Conservation (phyloP, 768 basidiomycete species). For the Phaffia tasmanica region DNA sequence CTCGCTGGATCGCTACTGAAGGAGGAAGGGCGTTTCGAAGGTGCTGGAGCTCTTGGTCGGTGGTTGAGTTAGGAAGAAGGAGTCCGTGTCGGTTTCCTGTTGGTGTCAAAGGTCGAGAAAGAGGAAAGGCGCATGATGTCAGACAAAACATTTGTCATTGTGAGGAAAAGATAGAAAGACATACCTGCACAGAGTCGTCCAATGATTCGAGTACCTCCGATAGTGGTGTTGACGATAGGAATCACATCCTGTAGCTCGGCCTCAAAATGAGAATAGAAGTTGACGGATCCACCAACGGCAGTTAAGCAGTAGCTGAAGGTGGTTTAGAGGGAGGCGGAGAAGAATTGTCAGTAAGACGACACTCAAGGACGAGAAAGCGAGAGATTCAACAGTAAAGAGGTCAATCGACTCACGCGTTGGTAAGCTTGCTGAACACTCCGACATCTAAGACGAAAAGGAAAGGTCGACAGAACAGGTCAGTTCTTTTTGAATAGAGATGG, state of each 20-base stretch:
- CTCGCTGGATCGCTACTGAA: constrained; percentile 81
- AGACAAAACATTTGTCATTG: not conserved
- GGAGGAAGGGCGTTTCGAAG: constrained; percentile 91
- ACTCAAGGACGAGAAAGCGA: not conserved
- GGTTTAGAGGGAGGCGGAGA: constrained; percentile 12
- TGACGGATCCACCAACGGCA: constrained; percentile 86
- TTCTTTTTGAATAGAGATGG: no score
- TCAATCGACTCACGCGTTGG: constrained; percentile 50
- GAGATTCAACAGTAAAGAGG: constrained; percentile 6
- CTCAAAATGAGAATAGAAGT: constrained; percentile 77
- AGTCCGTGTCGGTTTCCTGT: constrained; percentile 91
- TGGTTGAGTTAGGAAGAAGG: constrained; percentile 87
- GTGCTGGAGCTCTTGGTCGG: constrained; percentile 97
- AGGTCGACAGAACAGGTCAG: no score
- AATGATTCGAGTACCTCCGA: constrained; percentile 85
- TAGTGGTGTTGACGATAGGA: constrained; percentile 91
- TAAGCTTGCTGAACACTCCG: constrained; percentile 93
- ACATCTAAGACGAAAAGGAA: constrained; percentile 46
- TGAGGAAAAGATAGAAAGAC: constrained; percentile 24
- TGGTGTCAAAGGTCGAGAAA: not conserved
- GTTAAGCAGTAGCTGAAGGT: constrained; percentile 71
- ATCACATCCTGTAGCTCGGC: constrained; percentile 82
- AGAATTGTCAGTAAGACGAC: not conserved
- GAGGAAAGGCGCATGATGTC: not conserved
- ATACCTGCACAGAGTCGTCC: constrained; percentile 83